Evolutionary conservation across 2,329 filamentous ascomycete species (phyloP), one percentile per base, ranked within the genome.

Genomic region (Ophiobolus disseminans): DNA sequence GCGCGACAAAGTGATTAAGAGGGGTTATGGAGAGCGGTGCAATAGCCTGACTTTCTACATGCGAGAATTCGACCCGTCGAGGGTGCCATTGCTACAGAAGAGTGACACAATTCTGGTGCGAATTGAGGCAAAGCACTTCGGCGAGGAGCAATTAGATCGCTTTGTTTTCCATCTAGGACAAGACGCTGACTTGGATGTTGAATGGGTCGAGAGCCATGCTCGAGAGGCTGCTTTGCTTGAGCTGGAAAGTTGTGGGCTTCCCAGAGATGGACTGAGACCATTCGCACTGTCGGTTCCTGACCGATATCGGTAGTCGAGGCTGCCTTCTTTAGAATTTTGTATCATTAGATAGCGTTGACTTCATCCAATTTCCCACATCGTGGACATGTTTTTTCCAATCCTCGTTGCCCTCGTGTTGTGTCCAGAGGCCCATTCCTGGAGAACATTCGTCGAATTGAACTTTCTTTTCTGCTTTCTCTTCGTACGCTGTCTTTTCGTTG

Each of bases 311-410:
- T 40, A 21, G 32, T 17, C 10, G 8, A 19, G 13, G 10, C 7
- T 28, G 22, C 13, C 16, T 30, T n/a, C n/a, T n/a, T n/a, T n/a
- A n/a, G n/a, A n/a, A n/a, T n/a, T n/a, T n/a, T n/a, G n/a, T n/a
- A n/a, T n/a, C n/a, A n/a, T n/a, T n/a, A n/a, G n/a, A n/a, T n/a
- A n/a, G n/a, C n/a, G n/a, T n/a, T n/a, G n/a, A n/a, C n/a, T 62
- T 65, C 59, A 73, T 62, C 68, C 68, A 73, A 3, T 13, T 11
- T 7, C 68, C 69, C 1, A 65, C 36, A 3, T 48, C 16, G 20
- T 64, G 53, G 2, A 72, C 31, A 5, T 51, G 49, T 11, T 40
- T 16, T 13, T 47, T 35, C 44, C 50, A 60, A 11, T 42, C 32
- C 5, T 39, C 14, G 21, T 52, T 44, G 3, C 45, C 35, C 1